Evolutionary conservation across 352 stramenopile species (phyloP).

Genomic region (Globisporangium perplexum): DNA sequence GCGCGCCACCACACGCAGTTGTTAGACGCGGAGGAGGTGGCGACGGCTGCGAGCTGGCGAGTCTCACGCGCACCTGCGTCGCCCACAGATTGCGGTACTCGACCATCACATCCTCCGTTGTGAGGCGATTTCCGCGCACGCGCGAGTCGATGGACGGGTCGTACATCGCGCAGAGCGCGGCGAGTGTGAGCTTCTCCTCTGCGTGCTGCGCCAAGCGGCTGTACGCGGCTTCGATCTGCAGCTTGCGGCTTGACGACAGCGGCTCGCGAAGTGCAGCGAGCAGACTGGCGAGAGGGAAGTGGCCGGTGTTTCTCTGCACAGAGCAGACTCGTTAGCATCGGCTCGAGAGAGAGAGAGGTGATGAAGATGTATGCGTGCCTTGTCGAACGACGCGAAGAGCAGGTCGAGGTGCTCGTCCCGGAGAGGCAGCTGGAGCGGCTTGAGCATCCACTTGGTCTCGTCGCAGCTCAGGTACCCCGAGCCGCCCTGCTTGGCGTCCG

Average conservation of each 20-base stretch:
- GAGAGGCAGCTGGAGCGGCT: conserved; percentile 43
- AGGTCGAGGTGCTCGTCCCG: conserved; percentile 74
- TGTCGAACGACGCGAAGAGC: conserved; percentile 66
- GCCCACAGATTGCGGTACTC: conserved; percentile 50
- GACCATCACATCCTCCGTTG: conserved; percentile 19
- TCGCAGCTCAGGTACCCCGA: conserved; percentile 61
- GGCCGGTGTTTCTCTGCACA: conserved; percentile 38
- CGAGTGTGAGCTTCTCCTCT: conserved; percentile 41
- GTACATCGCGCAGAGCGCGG: conserved; percentile 34
- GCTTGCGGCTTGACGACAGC: conserved; percentile 24
- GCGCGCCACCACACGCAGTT: conserved; percentile 1
- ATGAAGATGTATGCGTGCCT: too few relatives aligned
- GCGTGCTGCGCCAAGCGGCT: conserved; percentile 26
- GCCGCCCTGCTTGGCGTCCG: conserved; percentile 27
- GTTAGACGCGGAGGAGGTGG: background rate
- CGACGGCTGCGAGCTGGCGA: background rate
- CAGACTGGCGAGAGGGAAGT: conserved; percentile 43
- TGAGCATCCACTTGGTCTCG: conserved; percentile 57
- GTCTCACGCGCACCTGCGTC: conserved; percentile 15
- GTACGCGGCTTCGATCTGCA: conserved; percentile 37
- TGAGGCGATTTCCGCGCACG: conserved; percentile 33
- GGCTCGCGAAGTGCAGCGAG: conserved; percentile 36
- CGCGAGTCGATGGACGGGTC: conserved; percentile 58
- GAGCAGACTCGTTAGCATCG: background rate
- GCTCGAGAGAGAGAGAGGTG: too few relatives aligned